A percentile compares a stretch with the other conserved stretches of the same genome.
Evolutionary conservation across 2,329 filamentous ascomycete genomes (phyloP).

Genomic region (Ophiocordyceps camponoti-leonardi): DNA sequence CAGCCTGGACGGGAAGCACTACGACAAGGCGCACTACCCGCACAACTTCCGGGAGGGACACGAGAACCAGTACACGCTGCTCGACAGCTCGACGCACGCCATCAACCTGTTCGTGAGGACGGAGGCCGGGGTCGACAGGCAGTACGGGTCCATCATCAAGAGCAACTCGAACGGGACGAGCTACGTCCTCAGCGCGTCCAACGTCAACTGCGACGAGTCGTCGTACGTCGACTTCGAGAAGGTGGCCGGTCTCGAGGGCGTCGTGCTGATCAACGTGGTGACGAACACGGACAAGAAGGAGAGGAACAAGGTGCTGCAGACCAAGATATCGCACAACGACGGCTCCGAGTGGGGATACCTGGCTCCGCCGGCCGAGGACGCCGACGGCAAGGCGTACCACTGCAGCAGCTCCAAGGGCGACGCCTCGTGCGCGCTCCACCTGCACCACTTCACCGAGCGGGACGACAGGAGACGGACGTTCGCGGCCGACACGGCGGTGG

Average conservation of each 20-base stretch:
- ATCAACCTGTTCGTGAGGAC: constrained; percentile 88
- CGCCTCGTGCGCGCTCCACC: constrained; percentile 66
- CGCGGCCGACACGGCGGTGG: constrained; percentile 74
- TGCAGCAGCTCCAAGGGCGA: constrained; percentile 45
- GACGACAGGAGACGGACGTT: constrained; percentile 68
- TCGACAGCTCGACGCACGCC: constrained; percentile 88
- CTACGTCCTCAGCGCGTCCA: constrained; percentile 67
- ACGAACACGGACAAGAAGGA: constrained; percentile 57
- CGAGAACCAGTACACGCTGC: constrained; percentile 74
- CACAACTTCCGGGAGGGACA: constrained; percentile 64
- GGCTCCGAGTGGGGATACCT: constrained; percentile 74
- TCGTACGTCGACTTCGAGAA: constrained; percentile 95
- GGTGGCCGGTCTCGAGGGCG: constrained; percentile 79
- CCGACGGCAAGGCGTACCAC: constrained; percentile 51
- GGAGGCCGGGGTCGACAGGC: constrained; percentile 42
- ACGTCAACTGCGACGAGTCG: constrained; percentile 60
- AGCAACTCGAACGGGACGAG: constrained; percentile 97
- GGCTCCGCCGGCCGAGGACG: constrained; percentile 51
- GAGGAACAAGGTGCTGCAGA: constrained; percentile 69
- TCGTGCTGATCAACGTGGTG: constrained; percentile 74
- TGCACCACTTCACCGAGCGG: constrained; percentile 92
- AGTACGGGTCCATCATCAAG: constrained; percentile 83
- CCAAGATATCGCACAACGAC: constrained; percentile 91
- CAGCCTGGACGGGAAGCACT: constrained; percentile 69
- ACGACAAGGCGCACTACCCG: constrained; percentile 74